Base-by-base conservation (phyloP, 768 basidiomycete species). In the Serpula lacrymans region DNA sequence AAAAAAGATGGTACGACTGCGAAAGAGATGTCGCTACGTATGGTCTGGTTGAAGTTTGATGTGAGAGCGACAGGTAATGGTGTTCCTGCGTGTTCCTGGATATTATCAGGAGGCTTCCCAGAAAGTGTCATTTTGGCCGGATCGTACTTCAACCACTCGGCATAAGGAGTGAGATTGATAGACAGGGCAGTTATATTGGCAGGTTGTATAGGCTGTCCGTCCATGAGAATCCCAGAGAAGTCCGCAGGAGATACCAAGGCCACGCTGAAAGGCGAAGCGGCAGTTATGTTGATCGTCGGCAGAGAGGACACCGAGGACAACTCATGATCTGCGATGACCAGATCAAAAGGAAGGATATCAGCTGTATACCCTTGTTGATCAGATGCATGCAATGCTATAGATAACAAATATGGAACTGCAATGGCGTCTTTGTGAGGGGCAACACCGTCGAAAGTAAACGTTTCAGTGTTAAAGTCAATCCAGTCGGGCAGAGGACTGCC, bases 371-470 rank as follows among this genome's bases (percentile, higher is more conserved):
- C 89, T 50, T 75, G 69, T 47, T 77, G 70, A 50, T 91, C 88
- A 32, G 87, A 83, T 4, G 75, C 88, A 51, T 77, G 72, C 17
- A 96, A 62, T 22, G 67, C 60, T 20, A 94, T 64, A 7, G 74
- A 55, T 42, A 84, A 58, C 6, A 63, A 55, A 21, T 60, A 57
- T 2, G 75, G 75, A 5, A 65, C 64, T 20, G 59, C 37, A n/a
- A 65, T 43, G 13, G 52, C 51, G 28, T 65, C 54, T 22, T 72
- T 62, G 38, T 58, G 34, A 2, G 93, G 94, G 3, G 83, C 75
- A 16, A 86, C 73, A 8, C 94, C 94, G 47, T 85, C 74, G 37
- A 96, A 77, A 2, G 92, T 92, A 41, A 87, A 63, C 12, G 75
- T 75, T 14, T 67, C 49, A 10, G 78, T 56, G 60, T 90, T 71